Base-by-base conservation (phyloP, 495 filamentous ascomycete genomes). In the Poronia punctata region DNA sequence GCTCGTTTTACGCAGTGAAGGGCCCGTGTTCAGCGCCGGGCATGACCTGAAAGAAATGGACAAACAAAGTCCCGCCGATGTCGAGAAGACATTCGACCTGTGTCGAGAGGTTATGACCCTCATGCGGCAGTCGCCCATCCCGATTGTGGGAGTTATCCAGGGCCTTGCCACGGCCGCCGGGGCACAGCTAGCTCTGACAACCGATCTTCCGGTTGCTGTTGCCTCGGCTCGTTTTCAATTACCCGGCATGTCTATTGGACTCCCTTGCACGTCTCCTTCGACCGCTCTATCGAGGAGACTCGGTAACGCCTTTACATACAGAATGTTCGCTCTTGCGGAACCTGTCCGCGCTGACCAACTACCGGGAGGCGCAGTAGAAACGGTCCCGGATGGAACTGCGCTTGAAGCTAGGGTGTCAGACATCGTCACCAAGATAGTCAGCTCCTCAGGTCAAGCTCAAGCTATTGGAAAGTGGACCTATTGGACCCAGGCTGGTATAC, bases 401-500 rank as follows among this genome's bases (percentile, higher is more conserved):
- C 36, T 52, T 11, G 48, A 54, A 17, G 8, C 11, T 15, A 38
- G 52, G 21, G 40, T 57, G 19, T 21, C 1, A 2, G 8, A 28
- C 4, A 40, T 30, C 15, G 49, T 54, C 35, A 20, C 32, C 18
- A 40, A 45, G 45, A 16, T 56, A 33, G 37, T n/a, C 15, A 20
- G 34, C 8, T 48, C 52, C 43, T 39, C 49, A 3, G 46, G 46
- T 12, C 56, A 60, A 26, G 35, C 49, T 19, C 55, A 46, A 33
- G 53, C 50, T 4, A 38, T 57, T 38, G 50, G 50, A 12, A 60
- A 60, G 40, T 60, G 56, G 53, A 50, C 50, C 3, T 54, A 52
- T 35, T 60, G 50, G 53, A 50, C 48, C 4, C 56, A 60, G 46
- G 17, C 33, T 9, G 23, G 40, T 2, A 28, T 54, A 34, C 2